Conservation (phyloP, 2,329 filamentous ascomycete species). For the Beauveria bassiana region DNA sequence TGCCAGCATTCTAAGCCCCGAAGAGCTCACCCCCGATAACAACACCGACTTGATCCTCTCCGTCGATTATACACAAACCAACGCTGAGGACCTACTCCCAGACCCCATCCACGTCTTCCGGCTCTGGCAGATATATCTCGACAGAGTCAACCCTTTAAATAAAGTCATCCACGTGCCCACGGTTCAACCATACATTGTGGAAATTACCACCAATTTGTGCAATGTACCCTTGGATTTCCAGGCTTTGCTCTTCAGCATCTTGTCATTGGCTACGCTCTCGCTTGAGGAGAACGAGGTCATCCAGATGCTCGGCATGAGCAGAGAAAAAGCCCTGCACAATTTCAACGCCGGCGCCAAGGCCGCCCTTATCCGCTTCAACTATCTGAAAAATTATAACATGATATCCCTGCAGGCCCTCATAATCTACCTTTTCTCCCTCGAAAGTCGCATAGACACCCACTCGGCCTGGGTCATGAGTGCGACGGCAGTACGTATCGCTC, state of each 20-base stretch:
- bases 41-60: constrained; percentile 43
- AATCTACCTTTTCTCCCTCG: constrained; percentile 50
- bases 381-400: constrained; percentile 52
- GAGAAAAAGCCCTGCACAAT: constrained; percentile 41
- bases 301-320: constrained; percentile 41
- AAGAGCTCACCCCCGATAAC: constrained; percentile 43
- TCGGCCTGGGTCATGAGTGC: constrained; percentile 55
- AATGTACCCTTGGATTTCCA: constrained; percentile 51
- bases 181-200: constrained; percentile 56
- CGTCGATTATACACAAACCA: constrained; percentile 31
- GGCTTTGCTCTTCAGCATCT: constrained; percentile 58
- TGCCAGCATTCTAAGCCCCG: constrained; percentile 39
- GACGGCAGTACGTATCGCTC: constrained; percentile 53
- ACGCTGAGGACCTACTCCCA: constrained; percentile 50
- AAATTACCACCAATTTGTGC: constrained; percentile 49
- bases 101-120: constrained; percentile 57
- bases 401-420: constrained; percentile 51
- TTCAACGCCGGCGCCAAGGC: constrained; percentile 45
- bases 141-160: constrained; percentile 66
- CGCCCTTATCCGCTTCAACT: constrained; percentile 44
- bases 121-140: constrained; percentile 68
- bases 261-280: constrained; percentile 51
- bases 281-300: constrained; percentile 48
- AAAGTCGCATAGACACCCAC: constrained; percentile 51
- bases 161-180: constrained; percentile 68